These are phyloP conservation scores for Acrodontium crateriforme DNA, from an alignment of 2,329 filamentous ascomycete genomes.

Conservation along the genomic window DNA sequence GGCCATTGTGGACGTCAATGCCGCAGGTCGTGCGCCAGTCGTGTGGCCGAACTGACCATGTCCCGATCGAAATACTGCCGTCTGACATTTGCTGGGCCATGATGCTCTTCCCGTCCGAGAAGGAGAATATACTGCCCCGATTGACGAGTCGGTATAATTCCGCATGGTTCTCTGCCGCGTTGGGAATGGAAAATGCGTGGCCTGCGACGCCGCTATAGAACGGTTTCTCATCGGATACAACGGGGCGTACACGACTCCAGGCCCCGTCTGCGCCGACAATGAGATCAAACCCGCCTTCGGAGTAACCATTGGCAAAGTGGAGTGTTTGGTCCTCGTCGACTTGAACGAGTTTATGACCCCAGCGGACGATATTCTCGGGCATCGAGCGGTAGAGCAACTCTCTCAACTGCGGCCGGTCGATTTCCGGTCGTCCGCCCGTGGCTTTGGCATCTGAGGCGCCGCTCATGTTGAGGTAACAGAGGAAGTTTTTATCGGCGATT, in stretches of 20 bases:
- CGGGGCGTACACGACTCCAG: slow-evolving; percentile 25
- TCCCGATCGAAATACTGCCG: slow-evolving; percentile 17
- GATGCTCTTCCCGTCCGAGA: slow-evolving; percentile 17
- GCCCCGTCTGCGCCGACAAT: slow-evolving; percentile 33
- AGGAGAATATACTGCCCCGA: slow-evolving; percentile 17
- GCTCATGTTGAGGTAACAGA: slow-evolving; percentile 15
- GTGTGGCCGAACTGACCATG: slow-evolving; percentile 13
- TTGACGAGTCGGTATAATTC: slow-evolving; percentile 22
- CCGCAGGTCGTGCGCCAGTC: slow-evolving; percentile 21
- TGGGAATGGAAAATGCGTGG: slow-evolving; percentile 18
- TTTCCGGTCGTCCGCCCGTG: slow-evolving; percentile 20
- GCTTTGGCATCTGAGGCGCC: slow-evolving; percentile 16
- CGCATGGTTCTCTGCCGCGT: slow-evolving; percentile 15
- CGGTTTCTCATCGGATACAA: slow-evolving; percentile 20
- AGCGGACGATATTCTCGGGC: slow-evolving; percentile 15
- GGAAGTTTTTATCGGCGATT: slow-evolving; percentile 26
- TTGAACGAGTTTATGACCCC: slow-evolving; percentile 18
- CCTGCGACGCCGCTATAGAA: slow-evolving; percentile 25
- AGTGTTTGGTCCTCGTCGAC: slow-evolving; percentile 10
- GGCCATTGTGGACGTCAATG: slow-evolving; percentile 25
- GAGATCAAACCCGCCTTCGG: slow-evolving; percentile 24
- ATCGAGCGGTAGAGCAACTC: slow-evolving; percentile 22
- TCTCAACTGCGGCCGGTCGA: slow-evolving; percentile 22
- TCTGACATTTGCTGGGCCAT: slow-evolving; percentile 15
- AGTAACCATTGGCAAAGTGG: slow-evolving; percentile 22